These are phyloP conservation scores for Cryphonectria nitschkei DNA, from an alignment of 2,329 filamentous ascomycete species.

Conservation along the genomic window DNA sequence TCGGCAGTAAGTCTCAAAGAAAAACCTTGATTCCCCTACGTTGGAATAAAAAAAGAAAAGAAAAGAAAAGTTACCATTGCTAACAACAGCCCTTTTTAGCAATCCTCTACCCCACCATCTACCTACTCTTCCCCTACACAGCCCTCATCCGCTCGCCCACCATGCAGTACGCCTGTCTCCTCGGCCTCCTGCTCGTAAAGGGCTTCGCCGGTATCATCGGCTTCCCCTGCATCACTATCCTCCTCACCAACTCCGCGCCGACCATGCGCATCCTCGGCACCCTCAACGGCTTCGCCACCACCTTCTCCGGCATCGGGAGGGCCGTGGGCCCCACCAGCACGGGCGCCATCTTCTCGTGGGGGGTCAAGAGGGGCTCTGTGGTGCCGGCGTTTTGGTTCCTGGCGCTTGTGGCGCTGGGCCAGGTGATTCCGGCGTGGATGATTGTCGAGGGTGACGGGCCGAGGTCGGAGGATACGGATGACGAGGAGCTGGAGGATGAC, in stretches of 20 bases:
- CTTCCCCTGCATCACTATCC: slow-evolving; percentile 87
- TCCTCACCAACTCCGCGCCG: slow-evolving; percentile 83
- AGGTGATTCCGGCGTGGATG: slow-evolving; percentile 73
- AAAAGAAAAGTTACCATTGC: not conserved
- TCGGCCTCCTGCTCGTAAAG: slow-evolving; percentile 73
- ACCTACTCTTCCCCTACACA: slow-evolving; percentile 81
- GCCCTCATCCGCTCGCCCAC: slow-evolving; percentile 58
- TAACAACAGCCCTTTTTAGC: slow-evolving; percentile 40
- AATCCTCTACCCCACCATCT: slow-evolving; percentile 72
- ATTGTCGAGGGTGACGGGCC: slow-evolving; percentile 76
- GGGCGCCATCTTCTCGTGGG: slow-evolving; percentile 75
- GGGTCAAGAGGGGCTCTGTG: slow-evolving; percentile 75
- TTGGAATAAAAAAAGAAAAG: not conserved
- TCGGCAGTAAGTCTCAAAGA: slow-evolving; percentile 51
- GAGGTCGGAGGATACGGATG: slow-evolving; percentile 41
- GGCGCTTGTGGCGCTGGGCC: slow-evolving; percentile 63
- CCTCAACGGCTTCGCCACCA: slow-evolving; percentile 87
- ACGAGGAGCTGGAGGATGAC: slow-evolving; percentile 37
- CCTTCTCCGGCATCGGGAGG: slow-evolving; percentile 77
- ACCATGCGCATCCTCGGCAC: slow-evolving; percentile 81
- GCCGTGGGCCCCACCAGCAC: slow-evolving; percentile 77
- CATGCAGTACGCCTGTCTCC: slow-evolving; percentile 63
- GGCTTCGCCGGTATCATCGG: slow-evolving; percentile 78
- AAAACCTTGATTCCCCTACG: not conserved
- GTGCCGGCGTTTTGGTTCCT: slow-evolving; percentile 83